Base-by-base conservation (phyloP, 495 filamentous ascomycete species). In the Aspergillus kassunensis region DNA sequence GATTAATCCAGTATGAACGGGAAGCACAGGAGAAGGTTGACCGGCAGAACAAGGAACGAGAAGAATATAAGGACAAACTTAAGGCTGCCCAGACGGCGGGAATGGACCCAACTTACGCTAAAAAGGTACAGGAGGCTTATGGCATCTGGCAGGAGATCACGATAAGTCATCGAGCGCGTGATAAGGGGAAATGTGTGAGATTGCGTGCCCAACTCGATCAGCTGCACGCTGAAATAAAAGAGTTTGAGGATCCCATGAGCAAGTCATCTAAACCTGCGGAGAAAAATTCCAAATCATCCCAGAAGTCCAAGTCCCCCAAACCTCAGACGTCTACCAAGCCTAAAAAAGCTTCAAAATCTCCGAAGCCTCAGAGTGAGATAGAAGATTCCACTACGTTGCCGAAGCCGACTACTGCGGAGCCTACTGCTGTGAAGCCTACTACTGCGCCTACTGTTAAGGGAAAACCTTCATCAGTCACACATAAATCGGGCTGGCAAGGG, bases 11-110 rank as follows among this genome's bases (percentile, higher is more conserved):
- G 31, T 10, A 15, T 20, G 18, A 33, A 27, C 34, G 30, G 27
- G 51, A 59, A 34, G 56, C 42, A 11, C 30, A 42, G 27, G 47
- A 51, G 46, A 54, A 57, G 29, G 1, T 51, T 21, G 34, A 55
- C 24, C 20, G 24, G 11, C 37, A 59, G 16, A 45, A 37, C 0
- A 35, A 34, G 35, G 50, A 47, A 18, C 36, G 19, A 16, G 25
- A 24, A 4, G 47, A 50, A 8, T 41, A 34, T 6, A 40, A 58
- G 33, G 34, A 50, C 12, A 57, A 55, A 35, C 49, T 61, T 40
- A 29, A 54, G 25, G 23, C 30, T 7, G 53, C 43, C 11, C 20
- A 40, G 10, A 47, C 56, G 18, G 27, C 54, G 15, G 33, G 45
- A 1, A 15, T 27, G 0, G 51, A 54, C 16, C 20, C 44, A 11